Conservation (phyloP, 2,329 filamentous ascomycete species). For the Fusarium sp. region DNA sequence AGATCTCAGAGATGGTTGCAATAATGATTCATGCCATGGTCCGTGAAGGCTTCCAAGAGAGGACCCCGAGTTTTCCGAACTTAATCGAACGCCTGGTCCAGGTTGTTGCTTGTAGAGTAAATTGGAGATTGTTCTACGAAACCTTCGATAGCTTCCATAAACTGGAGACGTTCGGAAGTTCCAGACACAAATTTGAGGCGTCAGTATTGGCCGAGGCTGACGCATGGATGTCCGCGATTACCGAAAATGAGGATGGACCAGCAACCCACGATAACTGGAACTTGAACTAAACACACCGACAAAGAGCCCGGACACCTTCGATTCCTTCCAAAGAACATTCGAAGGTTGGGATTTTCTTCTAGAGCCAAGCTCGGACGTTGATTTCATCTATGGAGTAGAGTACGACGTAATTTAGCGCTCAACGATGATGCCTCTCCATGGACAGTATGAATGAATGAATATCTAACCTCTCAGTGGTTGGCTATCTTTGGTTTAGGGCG, state of each 20-base stretch:
- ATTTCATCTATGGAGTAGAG: constrained; percentile 1
- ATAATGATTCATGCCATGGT: constrained; percentile 14
- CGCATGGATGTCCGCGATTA: constrained; percentile 31
- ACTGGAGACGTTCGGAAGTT: background rate
- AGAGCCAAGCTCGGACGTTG: constrained; percentile 38
- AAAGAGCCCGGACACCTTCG: constrained; percentile 14
- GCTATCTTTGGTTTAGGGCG: background rate
- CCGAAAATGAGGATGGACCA: constrained; percentile 28
- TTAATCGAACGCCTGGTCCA: constrained; percentile 4
- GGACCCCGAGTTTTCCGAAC: constrained; percentile 17
- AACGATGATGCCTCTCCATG: background rate
- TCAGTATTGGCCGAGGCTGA: constrained; percentile 23
- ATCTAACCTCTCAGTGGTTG: background rate
- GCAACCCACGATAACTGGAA: background rate
- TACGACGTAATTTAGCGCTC: background rate
- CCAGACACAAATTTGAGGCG: constrained; percentile 21
- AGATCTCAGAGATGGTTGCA: background rate
- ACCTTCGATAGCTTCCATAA: background rate
- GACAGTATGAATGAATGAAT: background rate
- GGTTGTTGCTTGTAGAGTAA: background rate
- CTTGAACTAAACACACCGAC: constrained; percentile 20
- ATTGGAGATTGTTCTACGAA: constrained; percentile 16
- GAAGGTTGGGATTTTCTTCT: constrained; percentile 28
- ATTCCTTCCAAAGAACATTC: background rate
- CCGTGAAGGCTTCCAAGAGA: constrained; percentile 4